A percentile compares a stretch with the other conserved stretches of the same genome.
These are phyloP conservation scores for Colletotrichum higginsianum DNA, from an alignment of 2,329 filamentous ascomycete genomes.

Conservation along the genomic window DNA sequence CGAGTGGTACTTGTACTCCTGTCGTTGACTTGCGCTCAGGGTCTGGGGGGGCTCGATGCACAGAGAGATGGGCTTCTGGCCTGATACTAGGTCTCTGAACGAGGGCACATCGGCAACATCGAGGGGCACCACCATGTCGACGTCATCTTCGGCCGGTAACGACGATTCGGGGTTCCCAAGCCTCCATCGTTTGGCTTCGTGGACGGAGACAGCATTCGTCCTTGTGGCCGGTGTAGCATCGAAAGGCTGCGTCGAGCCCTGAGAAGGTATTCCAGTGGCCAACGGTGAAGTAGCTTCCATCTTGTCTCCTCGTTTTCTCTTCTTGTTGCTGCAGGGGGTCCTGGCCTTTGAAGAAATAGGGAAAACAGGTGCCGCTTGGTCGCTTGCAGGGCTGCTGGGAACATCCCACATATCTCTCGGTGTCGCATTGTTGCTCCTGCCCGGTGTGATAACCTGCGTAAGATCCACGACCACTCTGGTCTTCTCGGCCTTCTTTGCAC, in stretches of 20 bases:
- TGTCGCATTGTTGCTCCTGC: conserved; percentile 44
- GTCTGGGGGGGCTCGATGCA: conserved; percentile 52
- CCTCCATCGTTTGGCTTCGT: conserved; percentile 11
- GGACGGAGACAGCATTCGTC: conserved; percentile 1
- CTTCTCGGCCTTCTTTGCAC: conserved; percentile 29
- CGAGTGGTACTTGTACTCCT: conserved; percentile 56
- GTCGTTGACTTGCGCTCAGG: conserved; percentile 56
- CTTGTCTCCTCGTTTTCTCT: conserved; percentile 33
- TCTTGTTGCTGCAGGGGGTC: conserved; percentile 22
- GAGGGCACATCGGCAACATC: conserved; percentile 30
- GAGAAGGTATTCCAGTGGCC: conserved; percentile 18
- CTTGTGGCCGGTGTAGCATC: conserved; percentile 30
- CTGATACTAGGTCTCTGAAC: conserved; percentile 27
- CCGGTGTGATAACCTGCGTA: conserved; percentile 54
- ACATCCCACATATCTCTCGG: conserved; percentile 60
- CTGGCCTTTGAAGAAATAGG: conserved; percentile 5
- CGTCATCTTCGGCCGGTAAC: conserved; percentile 39
- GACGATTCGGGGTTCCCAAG: conserved; percentile 1
- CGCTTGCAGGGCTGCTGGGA: conserved; percentile 56
- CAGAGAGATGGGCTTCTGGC: conserved; percentile 46
- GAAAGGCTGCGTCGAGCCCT: conserved; percentile 30
- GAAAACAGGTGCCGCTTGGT: conserved; percentile 43
- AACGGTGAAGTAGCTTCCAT: conserved; percentile 29
- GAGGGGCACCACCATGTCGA: conserved; percentile 45
- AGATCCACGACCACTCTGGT: conserved; percentile 43